Base-by-base conservation (phyloP, 495 filamentous ascomycete species). In the Neurospora sp. region DNA sequence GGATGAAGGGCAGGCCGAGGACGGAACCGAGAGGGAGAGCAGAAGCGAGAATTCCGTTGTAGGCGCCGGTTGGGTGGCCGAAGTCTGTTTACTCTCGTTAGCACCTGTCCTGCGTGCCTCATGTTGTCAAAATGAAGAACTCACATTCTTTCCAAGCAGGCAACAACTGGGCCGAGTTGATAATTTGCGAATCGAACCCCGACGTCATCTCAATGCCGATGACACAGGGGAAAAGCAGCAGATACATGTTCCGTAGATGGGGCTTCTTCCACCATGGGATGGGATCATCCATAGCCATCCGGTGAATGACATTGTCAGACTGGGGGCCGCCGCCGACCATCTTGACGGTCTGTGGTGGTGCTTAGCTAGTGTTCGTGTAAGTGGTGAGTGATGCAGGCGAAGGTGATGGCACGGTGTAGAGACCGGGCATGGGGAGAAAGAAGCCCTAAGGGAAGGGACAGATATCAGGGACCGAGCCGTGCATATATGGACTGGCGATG, bases 181-280 rank as follows among this genome's bases (percentile, higher is more conserved):
- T 90, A 76, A 92, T 89, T 74, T 90, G 88, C 8, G 88, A 90
- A 80, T 92, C 90, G 79, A 92, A 92, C 1, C 91, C 90, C 6
- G 89, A 90, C 0, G 90, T 92, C 85, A 90, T 91, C 81, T 91
- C 90, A 69, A 91, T 88, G 12, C 90, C 90, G 81, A 92, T 90
- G 75, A 87, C 86, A 11, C 89, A 87, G n/a, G 89, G 88, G 75
- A 91, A 88, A 72, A 93, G 80, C 74, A 90, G 73, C 10, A 90
- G 78, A 79, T 92, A 92, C 74, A 92, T 80, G 41, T 74, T 71
- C 44, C 90, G 84, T 41, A 92, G 83, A 75, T 92, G 90, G 3
- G 75, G 83, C 77, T 92, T 92, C 78, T 86, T 86, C 77, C 88
- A 90, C 90, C 90, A 90, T 42, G 84, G 80, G 23, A 87, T 79